A percentile compares a stretch with the other conserved stretches of the same genome.
Evolutionary conservation across 306 rosid genomes (phyloP).

Genomic region (Inga oerstediana): DNA sequence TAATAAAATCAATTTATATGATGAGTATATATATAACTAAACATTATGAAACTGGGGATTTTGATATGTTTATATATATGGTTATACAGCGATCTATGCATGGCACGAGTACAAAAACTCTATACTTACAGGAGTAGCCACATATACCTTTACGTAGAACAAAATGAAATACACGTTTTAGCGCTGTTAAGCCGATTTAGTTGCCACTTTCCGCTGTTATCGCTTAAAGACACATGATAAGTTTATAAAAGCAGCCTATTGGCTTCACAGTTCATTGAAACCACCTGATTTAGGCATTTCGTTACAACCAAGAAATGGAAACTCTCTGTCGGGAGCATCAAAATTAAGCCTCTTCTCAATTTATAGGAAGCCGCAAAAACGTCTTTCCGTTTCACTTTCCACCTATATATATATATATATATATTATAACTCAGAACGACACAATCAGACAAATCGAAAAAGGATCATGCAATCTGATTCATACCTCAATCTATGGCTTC

Average conservation of each 20-base stretch:
- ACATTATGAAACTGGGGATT: not conserved
- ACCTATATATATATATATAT: not conserved
- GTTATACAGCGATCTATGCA: not conserved
- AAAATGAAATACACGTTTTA: not conserved
- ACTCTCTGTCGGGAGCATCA: conserved; percentile 35
- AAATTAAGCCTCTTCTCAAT: conserved; percentile 33
- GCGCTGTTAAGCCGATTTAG: conserved; percentile 39
- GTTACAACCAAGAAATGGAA: conserved; percentile 39
- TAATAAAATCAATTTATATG: too few relatives aligned
- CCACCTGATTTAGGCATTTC: conserved; percentile 40
- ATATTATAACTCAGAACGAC: not conserved
- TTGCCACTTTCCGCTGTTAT: conserved; percentile 53
- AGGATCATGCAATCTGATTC: conserved; percentile 60
- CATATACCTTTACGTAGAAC: not conserved
- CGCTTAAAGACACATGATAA: conserved; percentile 47
- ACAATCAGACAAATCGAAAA: conserved; percentile 34
- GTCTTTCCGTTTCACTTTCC: conserved; percentile 16
- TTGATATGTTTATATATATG: too few relatives aligned
- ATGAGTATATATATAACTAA: not conserved
- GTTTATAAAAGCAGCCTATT: conserved; percentile 58
- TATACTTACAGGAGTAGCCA: not conserved
- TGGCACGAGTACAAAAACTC: not conserved
- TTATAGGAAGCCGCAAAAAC: conserved; percentile 22
- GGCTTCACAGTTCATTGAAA: conserved; percentile 39
- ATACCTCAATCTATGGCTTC: conserved; percentile 50